Base-by-base conservation (phyloP, 2,329 filamentous ascomycete genomes). In the Ceratocystis albifundus region DNA sequence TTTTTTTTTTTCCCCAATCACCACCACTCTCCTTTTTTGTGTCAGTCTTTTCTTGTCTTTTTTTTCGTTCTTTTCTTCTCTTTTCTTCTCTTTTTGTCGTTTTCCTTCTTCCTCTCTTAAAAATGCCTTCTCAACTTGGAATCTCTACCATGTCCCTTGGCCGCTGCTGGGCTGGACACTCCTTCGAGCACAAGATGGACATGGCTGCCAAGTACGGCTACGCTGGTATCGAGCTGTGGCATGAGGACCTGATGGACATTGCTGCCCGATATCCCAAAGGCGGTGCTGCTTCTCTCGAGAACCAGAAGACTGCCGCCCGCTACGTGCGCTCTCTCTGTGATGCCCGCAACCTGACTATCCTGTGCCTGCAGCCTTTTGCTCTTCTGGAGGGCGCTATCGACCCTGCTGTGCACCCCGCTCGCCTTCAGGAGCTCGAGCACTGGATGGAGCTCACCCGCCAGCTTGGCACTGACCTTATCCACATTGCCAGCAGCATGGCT, bases 121-220 rank as follows among this genome's bases (percentile, higher is more conserved):
- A 67, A 36, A 82, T 82, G 80, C 73, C 80, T 69, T 84, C 80
- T 74, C 80, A 80, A 69, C 81, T 87, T 69, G 87, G 81, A 48
- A 91, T 93, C 72, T 85, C 85, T 67, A 88, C 87, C 69, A 89
- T 91, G 80, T 91, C 88, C 62, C 80, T 93, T 1, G 88, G 89
- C 53, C 84, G 87, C 53, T 85, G 84, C 71, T 80, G 73, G 45
- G 87, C 86, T 72, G 84, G 87, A 69, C 89, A 93, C 74, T 77
- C 79, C 32, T 79, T 93, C 25, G 74, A 79, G 1, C 76, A 82
- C 72, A 93, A 91, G 72, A 80, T 93, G 62, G 80, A 85, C 72
- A 82, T 85, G 76, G 88, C 88, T 8, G 77, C 82, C 4, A 77
- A 79, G 65, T 80, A 88, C 70, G 85, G 85, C 22, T 84, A 90